Percentiles rank a stretch among this genome's conserved stretches.
Conservation (phyloP, 352 stramenopile genomes). For the Pythium coloratum region DNA sequence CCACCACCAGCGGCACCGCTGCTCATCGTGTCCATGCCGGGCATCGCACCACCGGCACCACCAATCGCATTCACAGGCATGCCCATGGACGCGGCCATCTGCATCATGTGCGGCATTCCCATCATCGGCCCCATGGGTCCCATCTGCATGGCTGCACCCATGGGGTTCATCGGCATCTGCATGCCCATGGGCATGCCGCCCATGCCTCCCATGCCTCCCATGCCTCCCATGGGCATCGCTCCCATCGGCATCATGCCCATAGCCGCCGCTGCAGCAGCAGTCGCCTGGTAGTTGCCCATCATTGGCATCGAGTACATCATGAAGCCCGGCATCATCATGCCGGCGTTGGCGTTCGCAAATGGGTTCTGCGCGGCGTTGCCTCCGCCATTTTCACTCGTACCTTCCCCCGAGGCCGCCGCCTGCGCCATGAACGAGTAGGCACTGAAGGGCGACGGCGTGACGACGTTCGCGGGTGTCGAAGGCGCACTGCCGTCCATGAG, state of each 20-base stretch:
- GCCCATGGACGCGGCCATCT: conserved; percentile 33
- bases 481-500: neutral
- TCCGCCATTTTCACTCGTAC: conserved; percentile 7
- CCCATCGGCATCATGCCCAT: conserved; percentile 49
- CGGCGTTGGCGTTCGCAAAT: conserved; percentile 27
- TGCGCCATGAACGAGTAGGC: conserved; percentile 26
- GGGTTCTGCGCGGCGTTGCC: conserved; percentile 3
- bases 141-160: conserved; percentile 25
- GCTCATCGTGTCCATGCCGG: neutral
- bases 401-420: conserved; percentile 12
- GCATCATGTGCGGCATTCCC: conserved; percentile 22
- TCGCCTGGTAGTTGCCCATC: conserved; percentile 55
- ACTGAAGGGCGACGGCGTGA: conserved; percentile 29
- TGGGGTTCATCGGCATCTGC: conserved; percentile 23
- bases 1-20: conserved; percentile 30
- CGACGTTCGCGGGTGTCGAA: conserved; percentile 12
- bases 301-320: conserved; percentile 84
- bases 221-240: conserved; percentile 36
- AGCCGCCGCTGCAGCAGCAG: conserved; percentile 23
- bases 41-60: neutral
- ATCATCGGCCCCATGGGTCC: conserved; percentile 22
- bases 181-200: conserved; percentile 23
- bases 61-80: conserved; percentile 32
- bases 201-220: conserved; percentile 36
- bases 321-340: conserved; percentile 83